A percentile compares a stretch with the other conserved stretches of the same genome.
phyloP scores from a whole-genome alignment of 192 early-diverging fungal species.

The Backusella luteola region DNA sequence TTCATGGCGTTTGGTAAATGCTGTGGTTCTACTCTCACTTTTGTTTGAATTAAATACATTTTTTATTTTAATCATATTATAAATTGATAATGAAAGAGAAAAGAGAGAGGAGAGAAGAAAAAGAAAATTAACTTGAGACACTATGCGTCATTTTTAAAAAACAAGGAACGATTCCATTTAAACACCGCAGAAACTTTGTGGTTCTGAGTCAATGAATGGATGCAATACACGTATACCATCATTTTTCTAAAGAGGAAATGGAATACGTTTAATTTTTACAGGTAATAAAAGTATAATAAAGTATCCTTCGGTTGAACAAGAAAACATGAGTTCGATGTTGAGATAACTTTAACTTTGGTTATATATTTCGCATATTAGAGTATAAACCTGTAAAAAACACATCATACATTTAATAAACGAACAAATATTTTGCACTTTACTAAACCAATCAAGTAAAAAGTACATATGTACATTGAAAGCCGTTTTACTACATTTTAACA shows the following conservation, averaged over 20 bases:
- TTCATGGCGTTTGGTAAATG: neutral
- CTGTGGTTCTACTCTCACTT: neutral
- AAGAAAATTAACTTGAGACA: neutral
- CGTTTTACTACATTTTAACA: neutral
- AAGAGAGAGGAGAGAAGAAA: neutral
- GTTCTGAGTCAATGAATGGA: neutral
- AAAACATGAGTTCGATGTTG: neutral
- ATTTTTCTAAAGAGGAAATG: neutral
- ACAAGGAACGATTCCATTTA: neutral
- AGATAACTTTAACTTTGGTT: neutral
- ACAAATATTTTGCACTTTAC: neutral
- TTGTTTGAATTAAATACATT: neutral
- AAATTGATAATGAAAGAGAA: neutral
- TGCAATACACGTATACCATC: neutral
- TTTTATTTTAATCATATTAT: neutral
- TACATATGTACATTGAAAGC: too few relatives aligned
- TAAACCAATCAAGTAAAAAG: neutral
- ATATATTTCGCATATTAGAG: neutral
- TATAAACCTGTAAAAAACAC: neutral
- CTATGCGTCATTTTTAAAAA: neutral
- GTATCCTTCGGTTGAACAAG: neutral
- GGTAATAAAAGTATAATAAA: neutral
- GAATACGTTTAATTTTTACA: neutral
- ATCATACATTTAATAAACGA: neutral
- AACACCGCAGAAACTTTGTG: constrained; percentile 2